Evolutionary conservation across 345 rosid genomes (phyloP).

Genomic region (Pseudoturritis turrita): DNA sequence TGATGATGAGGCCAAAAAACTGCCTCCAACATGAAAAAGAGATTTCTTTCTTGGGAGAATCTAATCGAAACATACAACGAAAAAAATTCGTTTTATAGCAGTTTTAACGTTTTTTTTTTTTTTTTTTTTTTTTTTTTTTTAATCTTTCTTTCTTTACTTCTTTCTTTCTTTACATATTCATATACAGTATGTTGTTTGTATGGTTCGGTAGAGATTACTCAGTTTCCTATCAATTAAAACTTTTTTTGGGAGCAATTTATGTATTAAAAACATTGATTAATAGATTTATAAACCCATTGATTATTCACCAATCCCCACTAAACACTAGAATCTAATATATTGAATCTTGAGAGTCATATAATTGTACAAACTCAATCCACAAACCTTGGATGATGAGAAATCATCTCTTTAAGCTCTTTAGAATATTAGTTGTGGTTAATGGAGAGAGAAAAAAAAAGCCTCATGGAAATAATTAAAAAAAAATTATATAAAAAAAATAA

Average conservation of each 20-base stretch:
- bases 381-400: background rate
- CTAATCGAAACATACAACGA: constrained; percentile 28
- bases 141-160: too few species aligned
- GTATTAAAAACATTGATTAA: background rate
- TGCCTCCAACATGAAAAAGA: background rate
- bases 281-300: background rate
- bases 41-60: background rate
- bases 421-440: background rate
- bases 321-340: background rate
- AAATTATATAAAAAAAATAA: too few species aligned
- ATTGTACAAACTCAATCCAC: background rate
- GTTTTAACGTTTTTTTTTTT: constrained; percentile 12
- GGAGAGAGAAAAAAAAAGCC: background rate
- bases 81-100: constrained; percentile 25
- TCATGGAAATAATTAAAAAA: too few species aligned
- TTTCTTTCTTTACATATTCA: constrained; percentile 22
- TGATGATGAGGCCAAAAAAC: background rate
- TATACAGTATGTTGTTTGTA: constrained; percentile 17
- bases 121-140: too few species aligned
- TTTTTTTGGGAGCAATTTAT: background rate
- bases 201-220: constrained; percentile 8
- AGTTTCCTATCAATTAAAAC: constrained; percentile 12
- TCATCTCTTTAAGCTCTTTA: constrained; percentile 8
- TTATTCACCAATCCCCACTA: background rate
- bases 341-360: background rate